Evolutionary conservation across 2,329 filamentous ascomycete genomes (phyloP).

Genomic region (Leptographium lundbergii): DNA sequence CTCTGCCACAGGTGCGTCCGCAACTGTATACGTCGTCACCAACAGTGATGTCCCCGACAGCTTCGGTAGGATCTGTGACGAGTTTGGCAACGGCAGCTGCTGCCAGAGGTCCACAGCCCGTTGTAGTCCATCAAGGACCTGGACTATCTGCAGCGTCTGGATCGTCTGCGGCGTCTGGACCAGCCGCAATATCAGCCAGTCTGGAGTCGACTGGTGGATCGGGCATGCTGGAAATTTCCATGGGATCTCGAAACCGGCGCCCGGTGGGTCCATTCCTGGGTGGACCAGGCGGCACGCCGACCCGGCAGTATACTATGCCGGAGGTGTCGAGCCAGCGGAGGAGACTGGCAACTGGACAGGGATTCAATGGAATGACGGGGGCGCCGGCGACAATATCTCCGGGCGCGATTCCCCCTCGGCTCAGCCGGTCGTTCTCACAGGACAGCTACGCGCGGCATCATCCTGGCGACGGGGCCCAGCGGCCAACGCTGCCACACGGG

Average conservation of each 20-base stretch:
- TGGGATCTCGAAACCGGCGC: not conserved
- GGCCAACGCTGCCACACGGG: not conserved
- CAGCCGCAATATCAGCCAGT: not conserved
- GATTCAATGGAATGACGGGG: not conserved
- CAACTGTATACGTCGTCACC: not conserved
- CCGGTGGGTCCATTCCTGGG: not conserved
- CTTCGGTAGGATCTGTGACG: not conserved
- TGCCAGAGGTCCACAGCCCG: not conserved
- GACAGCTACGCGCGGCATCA: slow-evolving; percentile 7
- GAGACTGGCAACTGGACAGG: not conserved
- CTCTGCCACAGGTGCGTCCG: not conserved
- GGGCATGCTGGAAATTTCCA: slow-evolving; percentile 5
- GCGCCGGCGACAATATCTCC: not conserved
- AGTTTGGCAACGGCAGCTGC: not conserved
- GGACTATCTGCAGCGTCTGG: not conserved
- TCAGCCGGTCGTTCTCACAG: slow-evolving; percentile 8
- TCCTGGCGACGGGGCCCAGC: not conserved
- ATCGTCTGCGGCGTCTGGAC: not conserved
- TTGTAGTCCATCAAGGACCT: not conserved
- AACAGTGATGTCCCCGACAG: not conserved
- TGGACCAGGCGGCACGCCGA: not conserved
- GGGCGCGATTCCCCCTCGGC: not conserved
- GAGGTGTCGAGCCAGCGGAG: not conserved
- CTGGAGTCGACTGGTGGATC: slow-evolving; percentile 3
- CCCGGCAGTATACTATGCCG: not conserved